Conservation (phyloP, 441 rosid species). For the Mallotus repandus region DNA sequence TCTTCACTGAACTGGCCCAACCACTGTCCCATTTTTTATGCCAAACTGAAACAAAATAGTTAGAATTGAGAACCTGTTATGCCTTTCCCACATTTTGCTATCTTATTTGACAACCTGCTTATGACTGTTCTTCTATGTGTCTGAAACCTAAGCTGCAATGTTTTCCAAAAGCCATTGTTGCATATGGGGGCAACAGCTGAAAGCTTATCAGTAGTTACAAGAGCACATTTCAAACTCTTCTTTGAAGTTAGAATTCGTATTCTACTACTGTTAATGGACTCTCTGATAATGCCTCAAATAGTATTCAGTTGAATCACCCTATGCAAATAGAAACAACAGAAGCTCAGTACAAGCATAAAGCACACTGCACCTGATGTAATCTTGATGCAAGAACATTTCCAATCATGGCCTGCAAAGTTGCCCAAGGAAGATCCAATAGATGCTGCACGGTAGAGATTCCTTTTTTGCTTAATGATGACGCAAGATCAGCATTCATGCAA, state of each 20-base stretch:
- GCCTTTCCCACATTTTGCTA: too few relatives aligned
- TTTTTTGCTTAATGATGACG: constrained; percentile 39
- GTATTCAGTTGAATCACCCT: background rate
- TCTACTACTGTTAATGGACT: background rate
- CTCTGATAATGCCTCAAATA: background rate
- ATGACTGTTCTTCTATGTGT: background rate
- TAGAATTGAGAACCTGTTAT: background rate
- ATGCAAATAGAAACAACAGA: background rate
- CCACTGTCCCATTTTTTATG: background rate
- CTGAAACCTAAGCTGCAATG: background rate
- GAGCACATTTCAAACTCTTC: background rate
- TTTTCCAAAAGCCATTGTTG: background rate
- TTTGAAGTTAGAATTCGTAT: background rate
- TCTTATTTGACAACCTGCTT: background rate
- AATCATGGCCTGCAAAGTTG: constrained; percentile 51
- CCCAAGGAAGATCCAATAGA: constrained; percentile 65
- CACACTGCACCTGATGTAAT: constrained; percentile 61
- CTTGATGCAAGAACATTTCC: constrained; percentile 55
- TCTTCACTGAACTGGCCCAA: background rate
- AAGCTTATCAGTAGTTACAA: background rate
- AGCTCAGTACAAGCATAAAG: background rate
- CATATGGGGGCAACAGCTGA: background rate
- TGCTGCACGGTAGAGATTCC: constrained; percentile 70
- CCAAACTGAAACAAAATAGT: background rate
- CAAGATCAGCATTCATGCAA: constrained; percentile 79